Base-by-base conservation (phyloP, 208 protist species). In the Acanthamoeba castellanii region DNA sequence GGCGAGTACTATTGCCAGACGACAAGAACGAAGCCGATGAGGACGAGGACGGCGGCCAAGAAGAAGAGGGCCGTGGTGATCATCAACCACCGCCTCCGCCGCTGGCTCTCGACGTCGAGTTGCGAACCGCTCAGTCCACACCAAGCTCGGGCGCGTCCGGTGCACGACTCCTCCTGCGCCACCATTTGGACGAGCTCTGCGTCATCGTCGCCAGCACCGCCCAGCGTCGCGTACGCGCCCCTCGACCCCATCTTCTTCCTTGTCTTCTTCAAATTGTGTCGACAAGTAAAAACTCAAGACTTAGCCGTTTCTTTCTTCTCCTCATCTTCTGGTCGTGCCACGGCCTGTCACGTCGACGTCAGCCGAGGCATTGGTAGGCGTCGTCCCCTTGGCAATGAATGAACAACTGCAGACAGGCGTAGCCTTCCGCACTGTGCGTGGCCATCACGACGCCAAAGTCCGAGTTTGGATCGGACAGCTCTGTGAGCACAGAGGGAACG, bases 11-110 rank as follows among this genome's bases (percentile, higher is more conserved):
- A 78, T 27, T 34, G n/a, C 68, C 87, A 78, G 8, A 92, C 57
- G 68, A 92, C n/a, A 27, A 92, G 64, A 16, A 92, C 27, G 68
- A 78, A 81, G 87, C 59, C 87, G 30, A 92, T 42, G 27, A 92
- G 64, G 57, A 92, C 59, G 87, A 92, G 3, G n/a, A 78, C 37
- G 45, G 74, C 47, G 61, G 87, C 57, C n/a, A 74, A 4, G 64
- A 74, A 78, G 59, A 92, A 81, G 34, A 72, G 57, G 11, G 25
- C 68, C 5, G 68, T 92, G 87, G 78, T 61, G 78, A 87, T 32
- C 22, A 87, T 32, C 7, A 87, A 4, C 78, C 78, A 87, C 16
- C 78, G 78, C 27, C 52, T 5, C 34, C 52, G 42, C 47, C 27
- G 22, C 27, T 32, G 47, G 72, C 16, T 25, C 37, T 81, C 34